These are phyloP conservation scores for Kernera saxatilis DNA, from an alignment of 345 rosid genomes.

Conservation along the genomic window DNA sequence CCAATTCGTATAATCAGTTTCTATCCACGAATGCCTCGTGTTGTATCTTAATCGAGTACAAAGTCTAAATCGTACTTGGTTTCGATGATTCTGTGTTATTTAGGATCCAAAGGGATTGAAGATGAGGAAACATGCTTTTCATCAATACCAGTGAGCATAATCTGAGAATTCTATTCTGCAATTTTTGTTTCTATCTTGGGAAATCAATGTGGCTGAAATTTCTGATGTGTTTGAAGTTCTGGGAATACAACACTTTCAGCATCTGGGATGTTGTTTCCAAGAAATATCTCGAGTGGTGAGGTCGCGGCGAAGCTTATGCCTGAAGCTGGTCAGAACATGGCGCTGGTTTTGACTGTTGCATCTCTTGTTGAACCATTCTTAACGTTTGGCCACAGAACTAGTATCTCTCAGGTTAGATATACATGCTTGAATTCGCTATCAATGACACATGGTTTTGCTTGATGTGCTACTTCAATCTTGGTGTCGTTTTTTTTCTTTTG, in stretches of 20 bases:
- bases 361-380: constrained; percentile 83
- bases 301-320: constrained; percentile 32
- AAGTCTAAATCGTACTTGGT: not conserved
- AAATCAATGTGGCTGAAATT: not conserved
- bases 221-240: constrained; percentile 41
- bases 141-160: constrained; percentile 63
- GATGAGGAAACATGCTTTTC: constrained; percentile 93
- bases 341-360: constrained; percentile 67
- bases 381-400: constrained; percentile 37
- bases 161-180: not conserved
- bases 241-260: constrained; percentile 84
- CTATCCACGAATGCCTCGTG: not conserved
- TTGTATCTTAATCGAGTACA: not conserved
- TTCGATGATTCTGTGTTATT: not conserved
- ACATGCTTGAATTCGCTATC: not conserved
- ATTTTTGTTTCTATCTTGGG: not conserved
- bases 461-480: not conserved
- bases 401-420: constrained; percentile 44
- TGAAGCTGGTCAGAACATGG: constrained; percentile 32
- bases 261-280: constrained; percentile 75
- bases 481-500: constrained; percentile 8
- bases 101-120: constrained; percentile 91
- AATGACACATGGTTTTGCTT: not conserved
- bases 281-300: constrained; percentile 36
- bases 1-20: not conserved